phyloP scores from a whole-genome alignment of 352 stramenopile genomes.

The Globisporangium spinosum region DNA sequence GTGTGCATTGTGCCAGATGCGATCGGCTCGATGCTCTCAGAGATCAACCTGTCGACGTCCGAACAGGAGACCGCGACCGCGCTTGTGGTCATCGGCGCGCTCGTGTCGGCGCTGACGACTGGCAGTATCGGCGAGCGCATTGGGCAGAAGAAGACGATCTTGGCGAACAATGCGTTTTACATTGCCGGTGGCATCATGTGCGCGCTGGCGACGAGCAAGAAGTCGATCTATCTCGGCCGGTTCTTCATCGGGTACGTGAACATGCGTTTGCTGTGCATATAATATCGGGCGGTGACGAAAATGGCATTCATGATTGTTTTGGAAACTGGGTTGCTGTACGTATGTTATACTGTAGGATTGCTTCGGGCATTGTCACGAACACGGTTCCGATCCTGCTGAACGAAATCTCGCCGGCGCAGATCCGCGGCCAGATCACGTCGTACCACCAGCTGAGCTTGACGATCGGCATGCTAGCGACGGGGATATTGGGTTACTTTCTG shows the following conservation, averaged over 20 bases:
- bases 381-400: conserved; percentile 81
- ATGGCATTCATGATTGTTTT: not conserved
- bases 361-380: conserved; percentile 75
- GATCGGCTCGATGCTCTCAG: conserved; percentile 59
- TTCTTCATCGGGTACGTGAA: conserved; percentile 44
- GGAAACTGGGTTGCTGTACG: not conserved
- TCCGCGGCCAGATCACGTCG: conserved; percentile 76
- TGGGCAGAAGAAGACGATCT: conserved; percentile 61
- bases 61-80: conserved; percentile 75
- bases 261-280: not conserved
- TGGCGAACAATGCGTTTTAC: conserved; percentile 75
- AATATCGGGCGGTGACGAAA: not conserved
- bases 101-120: conserved; percentile 56
- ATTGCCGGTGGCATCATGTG: conserved; percentile 51
- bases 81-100: conserved; percentile 67
- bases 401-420: conserved; percentile 66
- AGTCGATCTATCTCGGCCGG: conserved; percentile 51
- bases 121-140: conserved; percentile 50
- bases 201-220: conserved; percentile 55
- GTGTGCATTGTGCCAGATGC: conserved; percentile 76
- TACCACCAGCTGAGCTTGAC: conserved; percentile 87
- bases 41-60: conserved; percentile 67
- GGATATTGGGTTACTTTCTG: conserved; percentile 72
- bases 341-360: conserved; percentile 24
- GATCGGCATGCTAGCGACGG: conserved; percentile 80